Evolutionary conservation across 2,329 filamentous ascomycete species (phyloP), one percentile per base, ranked within the genome.

Genomic region (Harringtonia aguacate): DNA sequence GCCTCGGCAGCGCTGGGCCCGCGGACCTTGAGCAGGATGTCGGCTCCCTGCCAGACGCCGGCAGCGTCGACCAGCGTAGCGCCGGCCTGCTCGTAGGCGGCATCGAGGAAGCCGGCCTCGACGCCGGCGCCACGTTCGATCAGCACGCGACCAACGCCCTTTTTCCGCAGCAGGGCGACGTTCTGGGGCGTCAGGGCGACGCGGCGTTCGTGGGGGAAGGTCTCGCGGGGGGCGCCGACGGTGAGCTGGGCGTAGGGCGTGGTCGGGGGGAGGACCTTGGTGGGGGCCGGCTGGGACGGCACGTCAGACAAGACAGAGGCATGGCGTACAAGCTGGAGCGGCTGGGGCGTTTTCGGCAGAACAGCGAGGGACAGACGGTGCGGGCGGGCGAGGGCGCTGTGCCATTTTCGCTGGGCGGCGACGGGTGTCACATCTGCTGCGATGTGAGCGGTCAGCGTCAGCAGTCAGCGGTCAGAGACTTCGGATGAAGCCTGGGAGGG

Each of bases 161-260:
- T 94, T 61, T 94, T 94, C 50, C 89, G 75, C 2, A 95, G 66
- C 1, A 94, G 67, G 2, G 81, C 75, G 15, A 88, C 85, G 65
- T 94, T 94, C 50, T 85, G 78, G 1, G 88, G 88, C 0, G 86
- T 90, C 45, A 94, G 72, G 27, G 88, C 86, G 14, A 94, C 87
- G 41, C 88, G 84, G 35, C 83, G 79, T 65, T 95, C 88, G 46
- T 81, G 77, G 1, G 79, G 75, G 55, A 75, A 87, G n/a, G 77
- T 82, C 62, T 95, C 88, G 46, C 75, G 77, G 14, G 86, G 86
- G 4, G 92, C 76, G 46, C 87, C 87, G 39, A 95, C 78, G 4
- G 79, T 84, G 45, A 94, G 72, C 36, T 80, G 69, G 18, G 73
- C 67, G 60, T 88, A 94, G 1, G 86, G 84, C 3, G 63, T 73